These are phyloP conservation scores for Colletotrichum godetiae DNA, from an alignment of 2,329 filamentous ascomycete species.

Conservation along the genomic window DNA sequence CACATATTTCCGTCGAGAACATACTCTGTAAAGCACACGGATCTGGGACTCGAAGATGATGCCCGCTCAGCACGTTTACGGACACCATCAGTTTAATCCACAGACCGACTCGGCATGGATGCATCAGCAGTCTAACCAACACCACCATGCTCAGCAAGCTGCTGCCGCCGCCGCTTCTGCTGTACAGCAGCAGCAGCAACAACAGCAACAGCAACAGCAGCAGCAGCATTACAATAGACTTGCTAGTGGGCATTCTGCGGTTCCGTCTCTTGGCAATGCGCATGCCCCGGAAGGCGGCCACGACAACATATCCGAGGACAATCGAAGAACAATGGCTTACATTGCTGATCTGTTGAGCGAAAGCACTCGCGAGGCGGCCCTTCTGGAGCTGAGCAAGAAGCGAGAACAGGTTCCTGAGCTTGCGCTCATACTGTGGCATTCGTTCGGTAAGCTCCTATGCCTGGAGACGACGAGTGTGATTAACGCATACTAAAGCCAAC, in stretches of 20 bases:
- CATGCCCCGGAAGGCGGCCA: conserved; percentile 67
- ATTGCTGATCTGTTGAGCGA: conserved; percentile 93
- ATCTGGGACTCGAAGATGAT: conserved; percentile 61
- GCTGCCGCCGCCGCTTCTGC: conserved; percentile 65
- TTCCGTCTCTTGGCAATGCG: conserved; percentile 54
- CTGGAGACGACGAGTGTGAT: not conserved
- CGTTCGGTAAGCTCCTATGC: conserved; percentile 77
- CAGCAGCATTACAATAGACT: conserved; percentile 80
- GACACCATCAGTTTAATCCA: conserved; percentile 74
- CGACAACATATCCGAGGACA: conserved; percentile 86
- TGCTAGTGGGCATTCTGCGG: conserved; percentile 71
- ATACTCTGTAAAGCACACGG: not conserved
- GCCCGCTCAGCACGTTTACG: conserved; percentile 73
- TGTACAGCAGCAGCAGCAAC: conserved; percentile 62
- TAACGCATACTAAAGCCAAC: conserved; percentile 13
- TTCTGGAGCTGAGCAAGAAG: conserved; percentile 98
- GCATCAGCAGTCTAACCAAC: conserved; percentile 72
- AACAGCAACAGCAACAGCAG: conserved; percentile 61
- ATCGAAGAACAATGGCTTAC: conserved; percentile 90
- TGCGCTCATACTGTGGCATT: conserved; percentile 97
- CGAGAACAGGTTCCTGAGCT: conserved; percentile 97
- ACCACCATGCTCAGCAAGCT: conserved; percentile 67
- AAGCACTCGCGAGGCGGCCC: conserved; percentile 85
- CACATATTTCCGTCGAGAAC: not conserved
- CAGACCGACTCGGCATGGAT: conserved; percentile 75